Evolutionary conservation across 441 rosid species (phyloP), one percentile per base, ranked within the genome.

Genomic region (Croton setiger): DNA sequence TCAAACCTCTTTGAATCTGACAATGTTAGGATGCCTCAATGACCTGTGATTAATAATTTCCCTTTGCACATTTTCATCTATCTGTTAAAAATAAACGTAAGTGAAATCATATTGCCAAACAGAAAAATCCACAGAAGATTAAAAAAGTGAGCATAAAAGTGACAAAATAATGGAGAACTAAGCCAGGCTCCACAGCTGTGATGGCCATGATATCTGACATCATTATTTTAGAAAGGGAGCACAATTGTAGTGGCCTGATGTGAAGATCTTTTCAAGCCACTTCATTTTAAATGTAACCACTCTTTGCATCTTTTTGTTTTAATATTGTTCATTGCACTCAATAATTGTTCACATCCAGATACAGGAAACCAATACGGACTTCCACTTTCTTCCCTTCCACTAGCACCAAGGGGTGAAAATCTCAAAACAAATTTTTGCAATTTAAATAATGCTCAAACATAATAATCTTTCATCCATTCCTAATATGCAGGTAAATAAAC

Each of bases 31-130:
- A 81, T 94, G 99, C 82, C 93, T 90, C 21, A 92, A 77, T 7
- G 97, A 92, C 69, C 99, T 82, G 79, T 94, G 99, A 64, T 94
- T 94, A 55, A 92, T 94, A 63, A 94, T 94, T 79, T 94, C 99
- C 77, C 99, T 87, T 76, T 85, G 85, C 11, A 94, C 99, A 78
- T 94, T 94, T 72, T 89, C 99, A 75, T 94, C 99, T 41, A 94
- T 94, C 99, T 94, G 90, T 76, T 52, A 59, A 9, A 39, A 23
- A 60, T 64, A 41, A 21, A 18, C 48, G 36, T 31, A 31, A 44
- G 12, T 5, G 44, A 17, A 44, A 58, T 18, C 64, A 12, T 20
- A 21, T 43, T 21, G 10, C 31, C 45, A 49, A 33, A 13, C 17
- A 17, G 10, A 33, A 17, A 49, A 2, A 12, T 64, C 27, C 43